phyloP scores from a whole-genome alignment of 2,329 filamentous ascomycete species.

The Emergomyces pasteurianus region DNA sequence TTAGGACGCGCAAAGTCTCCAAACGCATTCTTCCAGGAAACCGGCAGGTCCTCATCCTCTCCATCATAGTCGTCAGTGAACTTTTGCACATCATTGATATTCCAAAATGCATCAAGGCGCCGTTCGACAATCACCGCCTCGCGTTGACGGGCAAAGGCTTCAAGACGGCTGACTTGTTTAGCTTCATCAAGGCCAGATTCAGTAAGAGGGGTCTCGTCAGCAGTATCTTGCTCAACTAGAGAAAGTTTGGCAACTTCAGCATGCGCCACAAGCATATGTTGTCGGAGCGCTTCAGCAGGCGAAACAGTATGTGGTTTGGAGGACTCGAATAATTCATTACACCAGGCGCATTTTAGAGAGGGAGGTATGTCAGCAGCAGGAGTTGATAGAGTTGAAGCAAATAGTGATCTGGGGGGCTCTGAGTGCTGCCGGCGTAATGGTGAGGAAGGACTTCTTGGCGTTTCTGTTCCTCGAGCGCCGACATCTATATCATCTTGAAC shows the following conservation, averaged over 20 bases:
- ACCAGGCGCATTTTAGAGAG: conserved; percentile 25
- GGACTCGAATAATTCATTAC: conserved; percentile 23
- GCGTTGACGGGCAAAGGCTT: neutral
- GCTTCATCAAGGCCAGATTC: conserved; percentile 4
- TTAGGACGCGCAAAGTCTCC: conserved; percentile 19
- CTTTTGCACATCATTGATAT: conserved; percentile 22
- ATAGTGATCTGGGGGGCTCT: conserved; percentile 23
- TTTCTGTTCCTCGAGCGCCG: conserved; percentile 20
- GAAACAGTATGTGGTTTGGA: conserved; percentile 13
- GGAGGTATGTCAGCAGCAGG: conserved; percentile 2
- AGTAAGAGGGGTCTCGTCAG: conserved; percentile 4
- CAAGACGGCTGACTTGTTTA: neutral
- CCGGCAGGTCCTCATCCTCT: conserved; percentile 18
- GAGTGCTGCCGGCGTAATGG: conserved; percentile 28
- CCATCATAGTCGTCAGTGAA: conserved; percentile 26
- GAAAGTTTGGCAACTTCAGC: conserved; percentile 19
- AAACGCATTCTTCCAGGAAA: conserved; percentile 24
- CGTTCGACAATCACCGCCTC: conserved; percentile 14
- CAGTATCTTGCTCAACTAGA: conserved; percentile 12
- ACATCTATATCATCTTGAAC: conserved; percentile 24
- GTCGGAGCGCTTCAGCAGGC: conserved; percentile 20
- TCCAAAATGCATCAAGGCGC: conserved; percentile 26
- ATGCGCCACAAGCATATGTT: conserved; percentile 24
- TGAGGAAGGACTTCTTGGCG: conserved; percentile 12
- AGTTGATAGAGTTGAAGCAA: conserved; percentile 24